Percentiles rank a stretch among this genome's conserved stretches.
Evolutionary conservation across 352 stramenopile genomes (phyloP).

Genomic region (Globisporangium paddicum): DNA sequence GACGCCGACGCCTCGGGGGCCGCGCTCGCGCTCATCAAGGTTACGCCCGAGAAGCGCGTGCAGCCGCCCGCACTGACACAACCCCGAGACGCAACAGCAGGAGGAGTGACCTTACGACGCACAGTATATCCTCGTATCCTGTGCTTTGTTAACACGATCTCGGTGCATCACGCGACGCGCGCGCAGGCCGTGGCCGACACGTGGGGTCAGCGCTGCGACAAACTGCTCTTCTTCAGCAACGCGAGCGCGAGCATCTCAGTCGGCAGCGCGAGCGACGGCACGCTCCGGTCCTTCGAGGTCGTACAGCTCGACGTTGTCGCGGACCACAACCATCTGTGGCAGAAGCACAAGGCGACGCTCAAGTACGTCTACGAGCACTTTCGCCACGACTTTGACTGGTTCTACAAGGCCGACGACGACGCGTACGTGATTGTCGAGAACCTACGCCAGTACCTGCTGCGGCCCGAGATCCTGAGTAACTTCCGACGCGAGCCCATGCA

Average conservation of each 20-base stretch:
- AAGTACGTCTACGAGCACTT: slow-evolving; percentile 67
- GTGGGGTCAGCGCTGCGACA: slow-evolving; percentile 76
- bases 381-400: slow-evolving; percentile 80
- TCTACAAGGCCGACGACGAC: slow-evolving; percentile 85
- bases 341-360: slow-evolving; percentile 77
- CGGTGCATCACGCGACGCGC: slow-evolving; percentile 50
- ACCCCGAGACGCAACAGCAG: neutral
- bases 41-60: slow-evolving; percentile 23
- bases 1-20: slow-evolving; percentile 40
- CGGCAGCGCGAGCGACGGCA: slow-evolving; percentile 16
- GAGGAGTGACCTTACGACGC: neutral
- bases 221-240: slow-evolving; percentile 84
- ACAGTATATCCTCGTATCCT: slow-evolving; percentile 48
- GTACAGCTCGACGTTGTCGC: slow-evolving; percentile 61
- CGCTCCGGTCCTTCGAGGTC: slow-evolving; percentile 35
- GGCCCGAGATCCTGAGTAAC: slow-evolving; percentile 60
- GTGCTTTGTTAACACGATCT: slow-evolving; percentile 84
- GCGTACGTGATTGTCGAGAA: slow-evolving; percentile 83
- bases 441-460: slow-evolving; percentile 48
- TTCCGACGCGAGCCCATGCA: slow-evolving; percentile 61
- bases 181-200: slow-evolving; percentile 70
- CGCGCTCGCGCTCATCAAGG: slow-evolving; percentile 37
- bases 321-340: slow-evolving; percentile 80
- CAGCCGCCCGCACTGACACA: neutral
- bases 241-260: slow-evolving; percentile 43